Base-by-base conservation (phyloP, 257 asterid genomes). In the Solanum arcanum region DNA sequence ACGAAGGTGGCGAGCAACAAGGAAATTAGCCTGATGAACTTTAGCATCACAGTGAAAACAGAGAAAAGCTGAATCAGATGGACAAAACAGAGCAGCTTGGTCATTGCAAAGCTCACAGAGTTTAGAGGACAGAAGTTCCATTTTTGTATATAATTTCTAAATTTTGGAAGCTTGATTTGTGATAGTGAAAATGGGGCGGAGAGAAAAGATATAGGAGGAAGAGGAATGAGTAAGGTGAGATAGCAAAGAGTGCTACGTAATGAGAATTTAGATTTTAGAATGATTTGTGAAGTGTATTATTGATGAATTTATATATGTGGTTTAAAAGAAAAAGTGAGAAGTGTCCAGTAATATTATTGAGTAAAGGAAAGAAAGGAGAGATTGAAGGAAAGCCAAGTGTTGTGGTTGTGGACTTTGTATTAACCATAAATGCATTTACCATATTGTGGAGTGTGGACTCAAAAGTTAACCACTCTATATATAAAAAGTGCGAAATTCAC, bases 1-100 rank as follows among this genome's bases (percentile, higher is more conserved):
- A 73, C 98, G 94, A 60, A 92, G 21, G 37, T 94, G 98, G 83
- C 98, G 93, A 25, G 96, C 94, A 0, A 92, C 96, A 86, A 94
- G 95, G 90, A 92, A 91, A 69, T 94, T 94, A 2, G 94, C 96
- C 12, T 80, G 42, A 92, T 94, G 98, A 13, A 93, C 94, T 41
- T 88, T 84, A 2, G 90, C 89, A 42, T 94, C 98, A 86, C 98
- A 94, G 78, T 10, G 42, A 83, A 81, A 21, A 91, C 98, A 94
- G 5, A 94, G 93, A 56, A 92, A 92, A 7, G 98, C 96, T 0
- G 90, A 68, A 91, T 94, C 98, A 47, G 98, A 90, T 10, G 93
- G 85, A 80, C 98, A 94, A 84, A 68, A 93, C 1, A 92, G 80
- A 46, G 90, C 81, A 29, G 95, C 96, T 21, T 73, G 86, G 1